phyloP scores from a whole-genome alignment of 2,329 filamentous ascomycete genomes.

The Nannizzia gypsea region DNA sequence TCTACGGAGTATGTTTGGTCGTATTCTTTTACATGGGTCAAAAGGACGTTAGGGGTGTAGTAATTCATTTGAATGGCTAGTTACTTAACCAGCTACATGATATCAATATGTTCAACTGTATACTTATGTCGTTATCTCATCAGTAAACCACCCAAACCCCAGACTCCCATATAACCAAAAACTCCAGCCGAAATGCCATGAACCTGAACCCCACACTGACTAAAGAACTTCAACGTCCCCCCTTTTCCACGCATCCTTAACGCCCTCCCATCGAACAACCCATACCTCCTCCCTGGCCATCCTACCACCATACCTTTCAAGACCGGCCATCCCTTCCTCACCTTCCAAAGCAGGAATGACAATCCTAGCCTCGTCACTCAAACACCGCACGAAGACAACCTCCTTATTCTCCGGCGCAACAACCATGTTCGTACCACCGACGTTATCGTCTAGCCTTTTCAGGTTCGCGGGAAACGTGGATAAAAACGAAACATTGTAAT shows the following conservation, averaged over 20 bases:
- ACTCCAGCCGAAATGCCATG: background rate
- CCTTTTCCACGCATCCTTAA: constrained; percentile 42
- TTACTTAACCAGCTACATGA: no score
- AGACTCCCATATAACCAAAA: background rate
- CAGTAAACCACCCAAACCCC: background rate
- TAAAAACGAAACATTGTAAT: constrained; percentile 79
- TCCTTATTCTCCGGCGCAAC: constrained; percentile 71
- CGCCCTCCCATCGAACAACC: constrained; percentile 63
- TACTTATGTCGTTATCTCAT: no score
- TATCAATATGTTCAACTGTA: no score
- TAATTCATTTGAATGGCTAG: no score
- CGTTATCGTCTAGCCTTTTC: constrained; percentile 79
- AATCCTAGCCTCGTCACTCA: constrained; percentile 37
- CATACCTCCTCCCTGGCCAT: constrained; percentile 51
- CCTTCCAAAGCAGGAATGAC: constrained; percentile 25
- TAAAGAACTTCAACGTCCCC: constrained; percentile 36
- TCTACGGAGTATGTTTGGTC: no score
- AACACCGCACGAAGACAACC: constrained; percentile 67
- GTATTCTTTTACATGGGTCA: no score
- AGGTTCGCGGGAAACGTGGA: constrained; percentile 65
- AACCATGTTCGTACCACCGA: constrained; percentile 84
- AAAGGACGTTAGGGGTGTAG: no score
- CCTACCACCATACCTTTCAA: constrained; percentile 22
- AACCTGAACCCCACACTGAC: no score
- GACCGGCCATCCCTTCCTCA: constrained; percentile 16